These are phyloP conservation scores for Macrophomina tecta DNA, from an alignment of 2,329 filamentous ascomycete genomes.

Conservation along the genomic window DNA sequence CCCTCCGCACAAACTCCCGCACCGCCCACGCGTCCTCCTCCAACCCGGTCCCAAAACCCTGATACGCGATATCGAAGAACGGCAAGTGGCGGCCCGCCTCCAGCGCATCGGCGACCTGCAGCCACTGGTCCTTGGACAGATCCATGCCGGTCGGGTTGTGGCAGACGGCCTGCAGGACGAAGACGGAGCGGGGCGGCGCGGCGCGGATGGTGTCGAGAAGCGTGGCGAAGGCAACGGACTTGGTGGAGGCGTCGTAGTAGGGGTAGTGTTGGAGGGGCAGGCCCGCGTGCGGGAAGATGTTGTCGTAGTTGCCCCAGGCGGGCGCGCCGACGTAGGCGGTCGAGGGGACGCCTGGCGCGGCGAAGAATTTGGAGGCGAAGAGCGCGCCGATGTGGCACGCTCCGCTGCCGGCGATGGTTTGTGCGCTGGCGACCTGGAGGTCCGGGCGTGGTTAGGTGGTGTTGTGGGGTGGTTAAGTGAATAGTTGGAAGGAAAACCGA, in stretches of 20 bases:
- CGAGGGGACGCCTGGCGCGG: slow-evolving; percentile 7
- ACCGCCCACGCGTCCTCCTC: slow-evolving; percentile 44
- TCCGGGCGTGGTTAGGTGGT: not conserved
- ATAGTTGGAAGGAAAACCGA: too few species aligned
- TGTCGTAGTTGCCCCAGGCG: slow-evolving; percentile 45
- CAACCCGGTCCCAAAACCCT: slow-evolving; percentile 43
- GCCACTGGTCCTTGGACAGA: slow-evolving; percentile 42
- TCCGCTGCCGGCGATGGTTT: slow-evolving; percentile 49
- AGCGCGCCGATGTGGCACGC: slow-evolving; percentile 46
- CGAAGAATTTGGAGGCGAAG: slow-evolving; percentile 37
- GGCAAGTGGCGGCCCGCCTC: slow-evolving; percentile 38
- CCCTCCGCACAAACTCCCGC: slow-evolving; percentile 35
- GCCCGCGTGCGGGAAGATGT: slow-evolving; percentile 40
- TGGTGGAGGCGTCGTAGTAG: slow-evolving; percentile 38
- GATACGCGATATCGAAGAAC: slow-evolving; percentile 48
- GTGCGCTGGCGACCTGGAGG: slow-evolving; percentile 42
- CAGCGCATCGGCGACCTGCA: slow-evolving; percentile 35
- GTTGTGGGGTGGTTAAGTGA: too few species aligned
- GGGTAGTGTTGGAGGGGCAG: slow-evolving; percentile 39
- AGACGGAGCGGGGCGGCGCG: slow-evolving; percentile 41
- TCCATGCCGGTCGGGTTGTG: slow-evolving; percentile 49
- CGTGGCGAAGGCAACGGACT: slow-evolving; percentile 37
- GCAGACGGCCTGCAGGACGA: slow-evolving; percentile 47
- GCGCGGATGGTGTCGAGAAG: slow-evolving; percentile 33
- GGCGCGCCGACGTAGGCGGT: slow-evolving; percentile 42